These are phyloP conservation scores for Pseudomicrostroma phylloplanum DNA, from an alignment of 1,284 basidiomycete genomes.

Conservation along the genomic window DNA sequence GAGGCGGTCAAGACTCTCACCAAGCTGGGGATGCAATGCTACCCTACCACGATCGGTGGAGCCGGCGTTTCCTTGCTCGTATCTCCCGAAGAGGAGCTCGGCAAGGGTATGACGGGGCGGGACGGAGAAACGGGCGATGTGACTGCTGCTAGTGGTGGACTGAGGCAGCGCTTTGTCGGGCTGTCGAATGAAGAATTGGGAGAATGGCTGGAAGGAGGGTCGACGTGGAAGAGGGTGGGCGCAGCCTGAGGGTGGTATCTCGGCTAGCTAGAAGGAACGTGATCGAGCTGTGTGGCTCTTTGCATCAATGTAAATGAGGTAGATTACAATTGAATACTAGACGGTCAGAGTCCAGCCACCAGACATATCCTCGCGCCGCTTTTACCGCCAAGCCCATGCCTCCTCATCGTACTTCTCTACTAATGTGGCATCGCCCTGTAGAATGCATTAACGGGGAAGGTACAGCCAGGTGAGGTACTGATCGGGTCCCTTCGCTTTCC, in stretches of 20 bases:
- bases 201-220: constrained; percentile 1
- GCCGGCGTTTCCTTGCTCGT: background rate
- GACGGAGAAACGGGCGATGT: background rate
- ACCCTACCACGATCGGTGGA: background rate
- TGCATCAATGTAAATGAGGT: too few relatives aligned
- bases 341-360: background rate
- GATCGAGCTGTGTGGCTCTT: too few relatives aligned
- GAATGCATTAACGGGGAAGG: too few relatives aligned
- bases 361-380: constrained; percentile 48
- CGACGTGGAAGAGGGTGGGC: background rate
- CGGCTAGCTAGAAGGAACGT: too few relatives aligned
- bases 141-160: background rate
- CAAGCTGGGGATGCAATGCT: background rate
- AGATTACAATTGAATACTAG: background rate
- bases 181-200: background rate
- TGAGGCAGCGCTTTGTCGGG: background rate
- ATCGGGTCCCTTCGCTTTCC: background rate
- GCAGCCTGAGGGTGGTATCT: too few relatives aligned
- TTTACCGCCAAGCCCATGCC: constrained; percentile 37
- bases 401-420: constrained; percentile 46
- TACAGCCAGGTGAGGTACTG: background rate
- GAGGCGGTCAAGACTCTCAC: background rate
- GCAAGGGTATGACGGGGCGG: background rate
- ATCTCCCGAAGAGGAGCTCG: background rate
- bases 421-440: constrained; percentile 29